Percentiles rank a stretch among this genome's conserved stretches.
These are phyloP conservation scores for Trichocladium uniseriatum DNA, from an alignment of 495 filamentous ascomycete genomes.

Conservation along the genomic window DNA sequence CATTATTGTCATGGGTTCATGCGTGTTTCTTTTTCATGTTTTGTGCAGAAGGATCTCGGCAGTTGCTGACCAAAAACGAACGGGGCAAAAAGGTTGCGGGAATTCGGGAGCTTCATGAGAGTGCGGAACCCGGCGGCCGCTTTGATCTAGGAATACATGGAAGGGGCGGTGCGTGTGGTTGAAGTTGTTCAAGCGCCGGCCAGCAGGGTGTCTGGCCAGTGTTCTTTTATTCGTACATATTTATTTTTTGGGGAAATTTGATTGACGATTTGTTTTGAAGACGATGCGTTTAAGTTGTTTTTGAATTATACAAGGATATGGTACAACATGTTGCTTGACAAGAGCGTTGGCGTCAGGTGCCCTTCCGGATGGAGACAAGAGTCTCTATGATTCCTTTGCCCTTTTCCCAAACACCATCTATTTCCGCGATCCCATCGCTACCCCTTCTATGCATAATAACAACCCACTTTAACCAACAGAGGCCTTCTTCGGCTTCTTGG, in stretches of 20 bases:
- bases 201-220: not conserved
- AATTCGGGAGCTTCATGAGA: not conserved
- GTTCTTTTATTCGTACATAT: not conserved
- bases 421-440: too few relatives aligned
- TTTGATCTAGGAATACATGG: not conserved
- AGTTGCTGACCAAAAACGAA: not conserved
- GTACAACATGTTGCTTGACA: conserved; percentile 2
- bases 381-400: too few relatives aligned
- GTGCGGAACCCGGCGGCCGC: not conserved
- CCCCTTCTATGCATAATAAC: not conserved
- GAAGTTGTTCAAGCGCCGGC: not conserved
- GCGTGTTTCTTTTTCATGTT: not conserved
- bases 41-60: not conserved
- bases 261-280: not conserved
- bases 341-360: too few relatives aligned
- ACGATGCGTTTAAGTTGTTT: too few relatives aligned
- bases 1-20: not conserved
- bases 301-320: conserved; percentile 6
- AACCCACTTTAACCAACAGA: conserved; percentile 29
- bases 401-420: too few relatives aligned
- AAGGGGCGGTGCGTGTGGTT: not conserved
- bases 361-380: too few relatives aligned
- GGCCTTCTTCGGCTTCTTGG: conserved; percentile 90
- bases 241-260: not conserved
- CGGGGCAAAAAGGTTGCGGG: not conserved